phyloP scores from a whole-genome alignment of 148 eudicot species.

The Rhododendron ovatum region DNA sequence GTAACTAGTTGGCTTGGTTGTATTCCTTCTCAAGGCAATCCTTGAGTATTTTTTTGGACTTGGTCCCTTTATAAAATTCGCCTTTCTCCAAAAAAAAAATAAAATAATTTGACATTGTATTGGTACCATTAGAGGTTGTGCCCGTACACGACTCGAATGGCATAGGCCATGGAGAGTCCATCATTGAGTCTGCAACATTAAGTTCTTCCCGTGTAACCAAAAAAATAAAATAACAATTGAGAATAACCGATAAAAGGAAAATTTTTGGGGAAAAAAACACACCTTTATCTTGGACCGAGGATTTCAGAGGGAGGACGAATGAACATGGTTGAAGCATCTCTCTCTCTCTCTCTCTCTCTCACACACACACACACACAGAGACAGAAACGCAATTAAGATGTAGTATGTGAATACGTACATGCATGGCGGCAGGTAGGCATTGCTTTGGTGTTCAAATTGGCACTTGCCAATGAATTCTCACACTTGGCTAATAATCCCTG shows the following conservation, averaged over 20 bases:
- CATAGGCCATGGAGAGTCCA: background rate
- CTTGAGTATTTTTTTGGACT: too few relatives aligned
- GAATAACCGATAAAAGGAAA: background rate
- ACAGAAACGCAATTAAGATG: background rate
- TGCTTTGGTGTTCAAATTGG: background rate
- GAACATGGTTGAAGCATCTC: background rate
- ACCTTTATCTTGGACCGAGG: background rate
- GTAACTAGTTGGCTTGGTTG: too few relatives aligned
- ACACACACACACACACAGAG: background rate
- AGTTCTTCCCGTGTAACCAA: background rate
- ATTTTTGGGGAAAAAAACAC: background rate
- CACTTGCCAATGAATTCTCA: background rate
- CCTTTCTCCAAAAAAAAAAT: too few relatives aligned
- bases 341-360: background rate
- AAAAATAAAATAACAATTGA: background rate
- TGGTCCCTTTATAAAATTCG: too few relatives aligned
- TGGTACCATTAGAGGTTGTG: background rate
- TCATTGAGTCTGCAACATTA: background rate
- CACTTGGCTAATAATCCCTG: background rate
- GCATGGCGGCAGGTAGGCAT: background rate
- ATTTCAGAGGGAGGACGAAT: background rate
- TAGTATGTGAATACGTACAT: background rate
- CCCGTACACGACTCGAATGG: background rate
- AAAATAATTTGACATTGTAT: background rate
- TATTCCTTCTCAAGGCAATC: too few relatives aligned